These are phyloP conservation scores for Aspergillus neoniger DNA, from an alignment of 2,329 filamentous ascomycete species.

Conservation along the genomic window DNA sequence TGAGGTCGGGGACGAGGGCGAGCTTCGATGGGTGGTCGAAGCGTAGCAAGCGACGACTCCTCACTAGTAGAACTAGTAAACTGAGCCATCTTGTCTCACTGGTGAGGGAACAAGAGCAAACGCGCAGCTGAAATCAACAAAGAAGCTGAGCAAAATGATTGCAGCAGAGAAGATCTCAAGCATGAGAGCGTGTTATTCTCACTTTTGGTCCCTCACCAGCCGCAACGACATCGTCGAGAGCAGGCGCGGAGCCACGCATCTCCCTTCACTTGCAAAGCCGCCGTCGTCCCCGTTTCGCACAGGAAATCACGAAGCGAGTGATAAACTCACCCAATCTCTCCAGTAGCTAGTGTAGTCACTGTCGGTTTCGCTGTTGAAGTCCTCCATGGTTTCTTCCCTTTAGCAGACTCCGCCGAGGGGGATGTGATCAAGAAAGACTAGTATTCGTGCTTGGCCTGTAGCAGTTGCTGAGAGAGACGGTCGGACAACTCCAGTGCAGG, in stretches of 20 bases:
- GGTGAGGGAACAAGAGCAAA: background rate
- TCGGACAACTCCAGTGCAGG: conserved; percentile 21
- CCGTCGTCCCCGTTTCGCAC: conserved; percentile 12
- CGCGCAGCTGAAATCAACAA: background rate
- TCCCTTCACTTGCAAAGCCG: conserved; percentile 13
- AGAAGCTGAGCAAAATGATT: background rate
- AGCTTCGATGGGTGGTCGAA: background rate
- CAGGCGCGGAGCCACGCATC: conserved; percentile 1
- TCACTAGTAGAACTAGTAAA: background rate
- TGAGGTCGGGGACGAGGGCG: background rate
- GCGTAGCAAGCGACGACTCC: background rate
- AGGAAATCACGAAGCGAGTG: conserved; percentile 2
- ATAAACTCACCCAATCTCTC: conserved; percentile 88
- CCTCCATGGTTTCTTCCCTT: conserved; percentile 69
- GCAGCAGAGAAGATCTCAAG: background rate
- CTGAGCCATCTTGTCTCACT: background rate
- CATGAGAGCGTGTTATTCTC: background rate
- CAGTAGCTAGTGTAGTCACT: conserved; percentile 99
- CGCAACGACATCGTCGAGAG: conserved; percentile 14
- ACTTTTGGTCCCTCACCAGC: background rate
- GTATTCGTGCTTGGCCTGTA: conserved; percentile 25
- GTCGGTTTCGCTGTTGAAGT: conserved; percentile 96
- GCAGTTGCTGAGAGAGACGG: conserved; percentile 27
- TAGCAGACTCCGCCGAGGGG: background rate
- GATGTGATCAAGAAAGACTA: conserved; percentile 14